Percentiles rank a stretch among this genome's conserved stretches.
Evolutionary conservation across 2,329 filamentous ascomycete species (phyloP).

Genomic region (Trichoderma atroviride): DNA sequence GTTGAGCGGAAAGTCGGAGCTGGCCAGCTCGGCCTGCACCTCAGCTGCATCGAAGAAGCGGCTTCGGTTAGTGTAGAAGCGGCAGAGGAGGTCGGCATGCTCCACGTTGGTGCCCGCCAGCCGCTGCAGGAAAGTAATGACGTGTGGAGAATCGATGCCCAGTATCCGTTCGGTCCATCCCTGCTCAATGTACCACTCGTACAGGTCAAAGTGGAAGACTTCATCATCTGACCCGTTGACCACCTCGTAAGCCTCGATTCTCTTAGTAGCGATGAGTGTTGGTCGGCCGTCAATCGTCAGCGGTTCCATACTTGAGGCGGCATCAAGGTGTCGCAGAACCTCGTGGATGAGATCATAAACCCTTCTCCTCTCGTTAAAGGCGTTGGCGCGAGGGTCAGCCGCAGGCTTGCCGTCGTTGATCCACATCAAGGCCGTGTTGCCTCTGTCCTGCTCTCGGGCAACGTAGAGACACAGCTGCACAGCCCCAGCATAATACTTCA

Average conservation of each 20-base stretch:
- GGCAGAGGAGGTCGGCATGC: constrained; percentile 89
- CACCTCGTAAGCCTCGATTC: constrained; percentile 85
- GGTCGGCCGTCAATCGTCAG: constrained; percentile 76
- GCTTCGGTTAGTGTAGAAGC: constrained; percentile 83
- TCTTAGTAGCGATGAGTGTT: constrained; percentile 75
- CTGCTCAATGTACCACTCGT: constrained; percentile 92
- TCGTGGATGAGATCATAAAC: constrained; percentile 88
- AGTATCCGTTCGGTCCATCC: constrained; percentile 85
- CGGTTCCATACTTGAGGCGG: constrained; percentile 66
- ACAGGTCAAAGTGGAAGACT: constrained; percentile 94
- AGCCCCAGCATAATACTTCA: constrained; percentile 91
- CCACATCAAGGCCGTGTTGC: constrained; percentile 83
- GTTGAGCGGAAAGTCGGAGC: constrained; percentile 77
- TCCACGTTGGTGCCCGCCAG: constrained; percentile 71
- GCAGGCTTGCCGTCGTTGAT: constrained; percentile 78
- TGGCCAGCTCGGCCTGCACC: constrained; percentile 81
- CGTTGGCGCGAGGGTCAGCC: constrained; percentile 67
- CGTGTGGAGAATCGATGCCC: constrained; percentile 79
- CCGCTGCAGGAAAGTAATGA: constrained; percentile 81
- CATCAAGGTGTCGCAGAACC: constrained; percentile 78
- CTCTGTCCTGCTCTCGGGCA: constrained; percentile 81
- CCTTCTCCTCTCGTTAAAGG: constrained; percentile 70
- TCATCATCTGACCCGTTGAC: constrained; percentile 88
- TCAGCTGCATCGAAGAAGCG: constrained; percentile 84
- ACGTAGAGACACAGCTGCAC: constrained; percentile 85